Conservation (phyloP, 2,329 filamentous ascomycete species). For the Mariannaea sp. region DNA sequence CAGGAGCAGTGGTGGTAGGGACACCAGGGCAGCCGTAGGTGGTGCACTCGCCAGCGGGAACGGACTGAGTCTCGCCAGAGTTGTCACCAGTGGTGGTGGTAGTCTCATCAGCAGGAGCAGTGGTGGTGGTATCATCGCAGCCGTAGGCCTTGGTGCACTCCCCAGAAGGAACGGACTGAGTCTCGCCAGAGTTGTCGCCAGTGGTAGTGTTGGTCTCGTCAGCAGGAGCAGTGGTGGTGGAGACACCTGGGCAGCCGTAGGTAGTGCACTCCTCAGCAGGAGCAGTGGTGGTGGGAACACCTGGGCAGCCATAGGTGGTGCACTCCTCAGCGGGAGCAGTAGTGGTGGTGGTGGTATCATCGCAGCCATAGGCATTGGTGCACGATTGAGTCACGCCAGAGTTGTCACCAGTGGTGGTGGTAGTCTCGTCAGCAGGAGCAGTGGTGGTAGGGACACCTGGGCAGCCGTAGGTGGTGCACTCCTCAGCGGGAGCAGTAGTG, state of each 20-base stretch:
- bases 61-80: conserved; percentile 6
- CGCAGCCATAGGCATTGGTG: conserved; percentile 47
- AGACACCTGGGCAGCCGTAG: too few species aligned
- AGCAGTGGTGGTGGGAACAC: conserved; percentile 54
- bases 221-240: conserved; percentile 66
- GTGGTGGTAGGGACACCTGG: conserved; percentile 9
- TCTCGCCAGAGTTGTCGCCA: conserved; percentile 5
- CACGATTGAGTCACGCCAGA: conserved; percentile 20
- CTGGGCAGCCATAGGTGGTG: too few species aligned
- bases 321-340: too few species aligned
- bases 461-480: conserved; percentile 15
- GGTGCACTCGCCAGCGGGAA: not conserved
- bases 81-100: conserved; percentile 4
- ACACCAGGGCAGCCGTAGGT: not conserved
- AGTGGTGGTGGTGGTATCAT: conserved; percentile 45
- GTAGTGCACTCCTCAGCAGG: too few species aligned
- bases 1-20: not conserved
- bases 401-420: conserved; percentile 15
- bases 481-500: not conserved
- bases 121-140: conserved; percentile 4
- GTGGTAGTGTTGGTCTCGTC: conserved; percentile 51
- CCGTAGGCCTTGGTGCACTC: conserved; percentile 22
- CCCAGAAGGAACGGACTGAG: conserved; percentile 7
- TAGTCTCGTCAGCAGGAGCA: conserved; percentile 19
- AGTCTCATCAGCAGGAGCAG: conserved; percentile 12